Evolutionary conservation across 345 rosid genomes (phyloP), one percentile per base, ranked within the genome.

Genomic region (Diplotaxis tenuifolia): DNA sequence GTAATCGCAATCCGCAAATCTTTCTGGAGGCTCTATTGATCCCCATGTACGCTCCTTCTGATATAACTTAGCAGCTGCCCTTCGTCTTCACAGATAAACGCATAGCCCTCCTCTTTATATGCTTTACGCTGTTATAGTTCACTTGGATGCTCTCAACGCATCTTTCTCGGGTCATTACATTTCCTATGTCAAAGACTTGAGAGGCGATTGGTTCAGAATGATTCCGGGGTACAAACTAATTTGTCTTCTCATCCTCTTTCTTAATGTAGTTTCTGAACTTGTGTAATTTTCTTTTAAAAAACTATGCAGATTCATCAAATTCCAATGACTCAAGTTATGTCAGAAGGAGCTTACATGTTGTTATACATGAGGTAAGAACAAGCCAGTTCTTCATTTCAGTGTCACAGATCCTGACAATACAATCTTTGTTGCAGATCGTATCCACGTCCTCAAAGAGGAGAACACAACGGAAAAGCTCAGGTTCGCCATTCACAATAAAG

Each of bases 341-440:
- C 92, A 8, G 97, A 91, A 82, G 97, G 91, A 74, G 97, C 95
- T 62, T 91, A 91, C 72, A 91, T 91, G 69, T 80, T 91, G 80
- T 91, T 91, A 79, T 91, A 91, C 84, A 89, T 64, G 80, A 89
- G 97, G 97, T 89, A 85, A 72, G 62, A 28, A 63, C 7, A 4
- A 7, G 18, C 49, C 21, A 0, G 16, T 6, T 42, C 42, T 22
- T 1, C 16, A 6, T 25, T 62, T 2, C 0, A 0, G 1, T 19
- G 58, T 40, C 28, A 40, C 0, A 5, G n/a, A 40, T 38, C 29
- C 73, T 60, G 28, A 31, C 36, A 11, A 6, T 11, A 10, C 18
- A 9, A 0, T 6, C 7, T 1, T 38, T 65, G n/a, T 52, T 72
- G 59, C 63, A 91, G 97, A 88, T 83, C 90, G 16, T 76, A 69